Base-by-base conservation (phyloP, 352 stramenopile genomes). In the Phytopythium chamaehyphon region DNA sequence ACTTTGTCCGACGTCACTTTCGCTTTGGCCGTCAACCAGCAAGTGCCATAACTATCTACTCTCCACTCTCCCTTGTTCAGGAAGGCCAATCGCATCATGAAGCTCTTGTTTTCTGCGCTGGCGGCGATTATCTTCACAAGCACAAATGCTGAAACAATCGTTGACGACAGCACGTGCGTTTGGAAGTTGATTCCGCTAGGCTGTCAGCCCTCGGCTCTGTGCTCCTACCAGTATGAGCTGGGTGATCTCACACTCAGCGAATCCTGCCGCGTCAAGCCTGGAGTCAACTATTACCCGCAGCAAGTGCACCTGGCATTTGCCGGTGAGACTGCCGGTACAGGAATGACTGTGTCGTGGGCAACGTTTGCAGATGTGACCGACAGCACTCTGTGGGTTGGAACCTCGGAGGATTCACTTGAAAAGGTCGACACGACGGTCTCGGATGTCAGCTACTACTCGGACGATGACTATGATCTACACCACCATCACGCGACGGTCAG, bases 341-440 rank as follows among this genome's bases (percentile, higher is more conserved):
- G 43, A 6, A 88, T 88, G 76, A 74, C 66, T 1, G 47, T 86
- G 22, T 88, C 76, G 15, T 88, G 76, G 76, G 68, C 72, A 6
- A 85, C 74, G 2, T 83, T 71, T 45, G 61, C 67, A 16, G 28
- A 64, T 0, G 64, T 83, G 31, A 37, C 42, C 1, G 71, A 85
- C 58, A 71, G 54, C 21, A 49, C 51, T 2, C 58, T 86, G 14
- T 88, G 77, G 77, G 40, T 85, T 21, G 72, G 71, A 26, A 43
- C 50, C 1, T 66, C 71, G 0, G 44, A 62, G 11, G 40, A 69
- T 10, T 60, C 37, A 9, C 47, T 83, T 14, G 42, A 50, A 9
- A 18, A 54, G 6, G 47, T 62, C 1, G 51, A 65, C n/a, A 60
- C 59, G 16, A 33, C 38, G 2, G 64, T 81, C 14, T 53, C 51